These are phyloP conservation scores for Fusarium begoniae DNA, from an alignment of 2,329 filamentous ascomycete species.

Conservation along the genomic window DNA sequence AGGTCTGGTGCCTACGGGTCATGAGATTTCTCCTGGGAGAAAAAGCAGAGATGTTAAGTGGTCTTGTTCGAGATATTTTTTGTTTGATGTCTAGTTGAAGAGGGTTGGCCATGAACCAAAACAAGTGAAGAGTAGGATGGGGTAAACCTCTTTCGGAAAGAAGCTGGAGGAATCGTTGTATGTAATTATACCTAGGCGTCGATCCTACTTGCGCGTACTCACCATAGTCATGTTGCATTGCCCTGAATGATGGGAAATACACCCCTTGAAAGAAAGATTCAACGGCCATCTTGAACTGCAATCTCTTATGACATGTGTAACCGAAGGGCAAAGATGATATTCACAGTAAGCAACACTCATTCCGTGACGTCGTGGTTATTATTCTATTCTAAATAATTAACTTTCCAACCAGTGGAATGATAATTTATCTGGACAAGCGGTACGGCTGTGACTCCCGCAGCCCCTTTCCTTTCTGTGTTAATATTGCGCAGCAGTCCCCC, in stretches of 20 bases:
- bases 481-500: conserved; percentile 52
- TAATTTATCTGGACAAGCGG: not conserved
- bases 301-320: not conserved
- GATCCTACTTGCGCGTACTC: conserved; percentile 12
- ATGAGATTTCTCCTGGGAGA: conserved; percentile 14
- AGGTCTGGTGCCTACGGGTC: conserved; percentile 15
- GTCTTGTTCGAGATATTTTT: not conserved
- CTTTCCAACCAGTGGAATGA: conserved; percentile 1
- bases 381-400: conserved; percentile 10
- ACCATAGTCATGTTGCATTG: conserved; percentile 24
- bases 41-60: conserved; percentile 1
- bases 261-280: conserved; percentile 23
- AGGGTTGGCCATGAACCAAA: conserved; percentile 2
- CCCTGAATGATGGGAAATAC: conserved; percentile 27
- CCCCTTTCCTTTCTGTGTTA: conserved; percentile 1
- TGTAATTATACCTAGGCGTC: conserved; percentile 39
- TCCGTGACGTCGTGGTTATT: conserved; percentile 12
- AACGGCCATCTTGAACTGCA: not conserved
- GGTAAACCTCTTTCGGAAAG: conserved; percentile 1
- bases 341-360: not conserved
- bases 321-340: not conserved
- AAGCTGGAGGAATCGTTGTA: conserved; percentile 14
- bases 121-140: conserved; percentile 5
- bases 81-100: not conserved
- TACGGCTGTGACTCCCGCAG: not conserved